phyloP scores from a whole-genome alignment of 2,329 filamentous ascomycete genomes.

The Pochonia chlamydosporia region DNA sequence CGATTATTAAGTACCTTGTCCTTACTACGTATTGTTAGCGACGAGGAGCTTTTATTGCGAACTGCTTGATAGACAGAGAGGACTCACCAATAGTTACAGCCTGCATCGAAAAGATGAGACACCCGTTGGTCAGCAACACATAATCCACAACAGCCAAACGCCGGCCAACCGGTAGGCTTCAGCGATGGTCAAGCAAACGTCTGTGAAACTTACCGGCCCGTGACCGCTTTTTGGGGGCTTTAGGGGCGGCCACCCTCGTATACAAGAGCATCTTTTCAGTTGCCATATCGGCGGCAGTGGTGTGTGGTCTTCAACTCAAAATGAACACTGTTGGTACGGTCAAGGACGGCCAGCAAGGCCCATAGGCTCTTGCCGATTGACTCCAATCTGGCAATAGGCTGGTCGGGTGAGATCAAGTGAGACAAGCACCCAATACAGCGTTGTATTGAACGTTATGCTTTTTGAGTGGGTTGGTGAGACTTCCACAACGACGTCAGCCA shows the following conservation, averaged over 20 bases:
- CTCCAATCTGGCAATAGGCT: background rate
- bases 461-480: background rate
- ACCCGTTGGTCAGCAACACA: constrained; percentile 8
- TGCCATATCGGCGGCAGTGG: constrained; percentile 10
- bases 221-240: constrained; percentile 54
- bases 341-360: background rate
- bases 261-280: constrained; percentile 46
- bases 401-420: background rate
- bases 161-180: background rate
- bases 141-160: background rate
- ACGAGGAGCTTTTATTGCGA: too few relatives aligned
- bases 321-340: background rate
- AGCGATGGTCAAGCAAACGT: background rate
- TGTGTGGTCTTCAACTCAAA: constrained; percentile 12
- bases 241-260: constrained; percentile 51
- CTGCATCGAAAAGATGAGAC: constrained; percentile 24
- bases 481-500: background rate
- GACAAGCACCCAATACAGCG: background rate
- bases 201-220: constrained; percentile 44
- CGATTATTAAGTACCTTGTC: constrained; percentile 42
- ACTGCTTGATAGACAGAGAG: background rate
- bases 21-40: constrained; percentile 32
- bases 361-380: background rate
- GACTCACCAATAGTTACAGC: constrained; percentile 47
- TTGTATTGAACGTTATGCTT: background rate